Conservation (phyloP, 345 rosid species). For the Rhodomyrtus tomentosa region DNA sequence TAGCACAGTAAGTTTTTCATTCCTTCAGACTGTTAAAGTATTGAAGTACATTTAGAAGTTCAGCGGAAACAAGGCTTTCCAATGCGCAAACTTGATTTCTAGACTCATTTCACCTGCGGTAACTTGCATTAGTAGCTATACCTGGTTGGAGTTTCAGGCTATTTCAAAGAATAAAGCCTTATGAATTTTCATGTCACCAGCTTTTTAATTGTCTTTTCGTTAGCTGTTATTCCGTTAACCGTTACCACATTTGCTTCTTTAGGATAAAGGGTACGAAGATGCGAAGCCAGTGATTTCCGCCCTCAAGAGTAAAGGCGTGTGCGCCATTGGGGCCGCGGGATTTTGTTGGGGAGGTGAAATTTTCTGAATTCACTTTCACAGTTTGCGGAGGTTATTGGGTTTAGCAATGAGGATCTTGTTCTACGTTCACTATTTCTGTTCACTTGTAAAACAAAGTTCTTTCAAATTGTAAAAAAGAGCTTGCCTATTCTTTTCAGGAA, state of each 20-base stretch:
- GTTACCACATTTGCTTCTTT: background rate
- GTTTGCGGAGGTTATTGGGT: background rate
- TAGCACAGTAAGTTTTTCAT: conserved; percentile 1
- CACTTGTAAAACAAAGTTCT: background rate
- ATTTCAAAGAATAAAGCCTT: background rate
- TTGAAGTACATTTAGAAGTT: background rate
- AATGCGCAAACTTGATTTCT: background rate
- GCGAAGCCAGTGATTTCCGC: conserved; percentile 18
- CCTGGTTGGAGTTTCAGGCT: background rate
- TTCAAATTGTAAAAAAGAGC: background rate
- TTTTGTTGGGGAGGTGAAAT: conserved; percentile 34
- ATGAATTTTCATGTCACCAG: background rate
- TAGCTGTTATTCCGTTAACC: background rate
- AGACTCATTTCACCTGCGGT: background rate
- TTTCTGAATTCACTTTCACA: background rate
- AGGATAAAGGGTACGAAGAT: conserved; percentile 31
- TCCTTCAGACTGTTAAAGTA: background rate
- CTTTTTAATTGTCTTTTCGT: background rate
- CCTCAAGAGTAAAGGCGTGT: conserved; percentile 12
- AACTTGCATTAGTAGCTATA: background rate
- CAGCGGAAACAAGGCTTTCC: background rate
- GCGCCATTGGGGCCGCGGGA: conserved; percentile 24
- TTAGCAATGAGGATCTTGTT: background rate
- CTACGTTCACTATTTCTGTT: background rate
- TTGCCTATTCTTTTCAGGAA: conserved; percentile 2